Base-by-base conservation (phyloP, 2,329 filamentous ascomycete species). In the Lecanicillium sp. region DNA sequence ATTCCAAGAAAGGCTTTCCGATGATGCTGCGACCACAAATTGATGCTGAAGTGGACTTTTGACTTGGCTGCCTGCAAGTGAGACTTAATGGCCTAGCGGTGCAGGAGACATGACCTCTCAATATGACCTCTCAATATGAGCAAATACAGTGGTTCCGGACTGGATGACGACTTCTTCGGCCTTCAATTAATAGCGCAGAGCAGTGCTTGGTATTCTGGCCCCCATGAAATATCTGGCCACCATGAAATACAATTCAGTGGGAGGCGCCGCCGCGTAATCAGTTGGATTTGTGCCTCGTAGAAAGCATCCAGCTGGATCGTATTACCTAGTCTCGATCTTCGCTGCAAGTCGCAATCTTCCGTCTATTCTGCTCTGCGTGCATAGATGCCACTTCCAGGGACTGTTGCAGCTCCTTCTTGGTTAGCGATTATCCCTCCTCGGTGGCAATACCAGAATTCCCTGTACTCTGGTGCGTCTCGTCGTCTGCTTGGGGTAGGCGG, bases 401-500 rank as follows among this genome's bases (percentile, higher is more conserved):
- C 37, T 40, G 37, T 27, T 40, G 37, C 6, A 40, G 37, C 11
- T 17, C 37, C 21, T 27, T 40, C 37, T 40, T 40, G 37, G 37
- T 9, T n/a, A 20, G 37, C 24, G 19, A 20, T 11, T 40, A 17
- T 21, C 24, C 37, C 14, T 40, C 37, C 10, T 26, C 37, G 37
- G 4, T 20, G 8, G 37, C 37, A 40, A 40, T 40, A 40, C 37
- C 37, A 40, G 4, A 40, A 17, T 17, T n/a, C 37, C 24, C 21
- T 40, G 37, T 40, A n/a, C 24, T 40, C 20, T 40, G 37, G 24
- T 40, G 37, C 24, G 21, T 40, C 20, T 23, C 37, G 23, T 40
- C 20, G 37, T 40, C 37, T 21, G 10, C 37, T 40, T 17, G 37
- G 15, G 37, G 37, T 6, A 40, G 12, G 7, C 37, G 37, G 24